These are phyloP conservation scores for Noccaea bulbosa DNA, from an alignment of 345 rosid genomes.

Conservation along the genomic window DNA sequence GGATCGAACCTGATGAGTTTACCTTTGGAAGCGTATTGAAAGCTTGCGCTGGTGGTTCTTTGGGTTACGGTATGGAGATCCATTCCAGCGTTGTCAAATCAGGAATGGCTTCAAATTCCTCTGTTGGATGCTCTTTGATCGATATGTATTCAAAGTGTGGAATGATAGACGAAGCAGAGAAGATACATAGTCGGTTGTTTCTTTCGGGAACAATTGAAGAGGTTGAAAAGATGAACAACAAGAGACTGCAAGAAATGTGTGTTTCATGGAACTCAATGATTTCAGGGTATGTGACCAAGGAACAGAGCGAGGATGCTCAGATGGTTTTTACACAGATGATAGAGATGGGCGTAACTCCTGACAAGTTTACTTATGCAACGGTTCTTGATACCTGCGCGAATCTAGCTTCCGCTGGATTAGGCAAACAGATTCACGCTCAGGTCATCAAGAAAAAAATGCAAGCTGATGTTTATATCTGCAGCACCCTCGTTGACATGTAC, in stretches of 20 bases:
- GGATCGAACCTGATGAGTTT: conserved; percentile 82
- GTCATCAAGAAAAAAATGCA: conserved; percentile 75
- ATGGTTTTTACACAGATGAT: conserved; percentile 66
- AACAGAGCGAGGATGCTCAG: conserved; percentile 86
- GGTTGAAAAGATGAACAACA: conserved; percentile 62
- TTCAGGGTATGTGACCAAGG: conserved; percentile 70
- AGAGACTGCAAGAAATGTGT: conserved; percentile 56
- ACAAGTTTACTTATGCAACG: conserved; percentile 82
- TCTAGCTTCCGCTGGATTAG: conserved; percentile 75
- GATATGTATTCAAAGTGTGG: conserved; percentile 94
- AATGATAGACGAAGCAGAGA: conserved; percentile 68
- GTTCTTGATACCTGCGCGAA: conserved; percentile 89
- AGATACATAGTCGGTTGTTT: conserved; percentile 70
- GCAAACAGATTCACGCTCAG: conserved; percentile 87
- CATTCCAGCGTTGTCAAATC: conserved; percentile 75
- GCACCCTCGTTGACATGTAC: conserved; percentile 96
- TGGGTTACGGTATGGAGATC: conserved; percentile 68
- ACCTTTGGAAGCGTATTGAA: conserved; percentile 92
- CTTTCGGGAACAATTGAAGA: conserved; percentile 58
- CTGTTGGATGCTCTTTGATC: conserved; percentile 78
- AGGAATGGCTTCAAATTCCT: conserved; percentile 63
- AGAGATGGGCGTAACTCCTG: conserved; percentile 65
- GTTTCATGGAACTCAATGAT: conserved; percentile 72
- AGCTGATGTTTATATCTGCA: conserved; percentile 73
- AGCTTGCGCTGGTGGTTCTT: conserved; percentile 69